Percentiles rank a stretch among this genome's conserved stretches.
Conservation (phyloP, 345 rosid genomes). For the Eucalyptus cloeziana region DNA sequence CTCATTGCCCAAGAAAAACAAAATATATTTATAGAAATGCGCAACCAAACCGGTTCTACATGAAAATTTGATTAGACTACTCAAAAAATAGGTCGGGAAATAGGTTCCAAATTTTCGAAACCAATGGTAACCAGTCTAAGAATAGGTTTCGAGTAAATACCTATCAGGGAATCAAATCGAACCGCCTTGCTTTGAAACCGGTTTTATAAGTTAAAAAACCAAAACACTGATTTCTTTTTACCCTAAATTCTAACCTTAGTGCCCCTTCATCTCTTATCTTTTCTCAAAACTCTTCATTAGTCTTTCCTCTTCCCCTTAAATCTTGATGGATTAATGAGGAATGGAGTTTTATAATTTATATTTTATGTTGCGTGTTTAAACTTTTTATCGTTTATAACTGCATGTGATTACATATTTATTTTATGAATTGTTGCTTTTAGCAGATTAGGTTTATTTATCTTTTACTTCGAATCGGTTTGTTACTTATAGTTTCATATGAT, state of each 20-base stretch:
- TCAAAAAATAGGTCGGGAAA: rapidly evolving
- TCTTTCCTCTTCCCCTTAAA: not conserved
- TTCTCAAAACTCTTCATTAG: not conserved
- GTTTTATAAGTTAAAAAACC: not conserved
- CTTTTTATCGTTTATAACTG: no score
- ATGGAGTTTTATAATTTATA: not conserved
- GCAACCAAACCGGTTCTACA: rapidly evolving
- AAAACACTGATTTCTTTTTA: not conserved
- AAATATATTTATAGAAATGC: not conserved
- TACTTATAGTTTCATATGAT: no score
- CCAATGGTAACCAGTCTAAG: rapidly evolving
- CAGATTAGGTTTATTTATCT: rapidly evolving
- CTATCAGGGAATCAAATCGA: not conserved
- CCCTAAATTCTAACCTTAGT: not conserved
- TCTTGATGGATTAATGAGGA: no score
- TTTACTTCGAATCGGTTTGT: no score
- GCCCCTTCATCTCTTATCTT: not conserved
- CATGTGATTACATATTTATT: no score
- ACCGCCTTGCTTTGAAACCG: rapidly evolving
- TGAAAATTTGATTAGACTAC: no score
- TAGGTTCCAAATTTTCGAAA: no score
- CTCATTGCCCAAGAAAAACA: not conserved
- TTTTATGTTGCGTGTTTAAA: no score
- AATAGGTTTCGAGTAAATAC: not conserved
- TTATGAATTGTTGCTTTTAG: no score